Evolutionary conservation across 2,329 filamentous ascomycete genomes (phyloP), one percentile per base, ranked within the genome.

Genomic region (Lachnellula willkommii): DNA sequence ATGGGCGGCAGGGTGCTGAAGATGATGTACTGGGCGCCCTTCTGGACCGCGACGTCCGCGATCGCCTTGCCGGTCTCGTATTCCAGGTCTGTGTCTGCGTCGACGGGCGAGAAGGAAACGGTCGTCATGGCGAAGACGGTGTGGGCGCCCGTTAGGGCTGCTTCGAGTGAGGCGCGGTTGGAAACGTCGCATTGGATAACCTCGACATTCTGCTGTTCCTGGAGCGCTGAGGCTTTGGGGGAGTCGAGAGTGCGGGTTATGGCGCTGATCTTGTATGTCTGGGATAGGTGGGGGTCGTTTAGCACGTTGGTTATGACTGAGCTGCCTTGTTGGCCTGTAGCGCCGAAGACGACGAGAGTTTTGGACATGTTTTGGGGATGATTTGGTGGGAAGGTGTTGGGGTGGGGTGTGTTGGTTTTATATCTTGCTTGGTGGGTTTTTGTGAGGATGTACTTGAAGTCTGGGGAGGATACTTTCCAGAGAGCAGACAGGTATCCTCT

Each of bases 311-410:
- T 66, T 54, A 81, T 69, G 9, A 81, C 70, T 9, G 76, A 77
- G 9, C 76, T 69, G 22, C 79, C 79, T 65, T 81, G 79, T 40
- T 77, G 72, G 56, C 79, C 78, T 0, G 79, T 81, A 20, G 77
- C 78, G 7, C 79, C 78, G 50, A 81, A 78, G 22, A 81, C 71
- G 26, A 70, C 72, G 35, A 79, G 67, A 32, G 72, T 59, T 39
- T 74, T 71, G 35, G 48, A 35, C 55, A 62, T 62, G 22, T 42
- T 15, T 52, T 11, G 5, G n/a, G 2, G 26, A 39, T 39, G 36
- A 39, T 39, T 39, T 24, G 22, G 22, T 24, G 22, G 22, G 22
- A 24, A 24, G 22, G 3, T 20, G 20, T 20, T 20, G 20, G 20
- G 20, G 20, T 24, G 4, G 22, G 22, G 22, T 3, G 22, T 24